phyloP scores from a whole-genome alignment of 2,329 filamentous ascomycete genomes.

The Fusarium sp. region DNA sequence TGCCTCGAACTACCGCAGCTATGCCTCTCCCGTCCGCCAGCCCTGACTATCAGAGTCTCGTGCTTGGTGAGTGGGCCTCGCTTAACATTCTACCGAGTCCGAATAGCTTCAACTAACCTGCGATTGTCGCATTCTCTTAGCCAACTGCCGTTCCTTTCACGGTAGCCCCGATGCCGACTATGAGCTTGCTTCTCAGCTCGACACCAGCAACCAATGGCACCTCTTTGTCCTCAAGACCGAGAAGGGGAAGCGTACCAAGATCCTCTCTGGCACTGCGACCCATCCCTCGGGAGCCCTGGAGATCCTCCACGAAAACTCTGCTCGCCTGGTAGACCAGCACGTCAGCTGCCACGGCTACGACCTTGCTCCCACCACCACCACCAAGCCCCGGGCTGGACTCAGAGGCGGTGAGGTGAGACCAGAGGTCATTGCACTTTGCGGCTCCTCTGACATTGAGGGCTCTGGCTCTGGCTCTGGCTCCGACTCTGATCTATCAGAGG shows the following conservation, averaged over 20 bases:
- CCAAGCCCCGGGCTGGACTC: too few species aligned
- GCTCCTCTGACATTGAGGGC: too few species aligned
- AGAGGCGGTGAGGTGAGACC: too few species aligned
- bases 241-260: conserved; percentile 40
- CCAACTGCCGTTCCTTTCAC: conserved; percentile 44
- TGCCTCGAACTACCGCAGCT: conserved; percentile 8
- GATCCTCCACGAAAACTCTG: conserved; percentile 53
- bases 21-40: not conserved
- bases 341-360: conserved; percentile 51
- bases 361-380: conserved; percentile 25
- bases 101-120: conserved; percentile 2
- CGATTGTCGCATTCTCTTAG: conserved; percentile 17
- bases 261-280: conserved; percentile 49
- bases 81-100: too few species aligned
- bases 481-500: too few species aligned
- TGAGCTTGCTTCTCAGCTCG: conserved; percentile 41
- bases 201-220: conserved; percentile 40
- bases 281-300: conserved; percentile 50
- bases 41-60: conserved; percentile 10
- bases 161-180: conserved; percentile 37
- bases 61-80: conserved; percentile 14
- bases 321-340: conserved; percentile 50
- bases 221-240: conserved; percentile 43
- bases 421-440: too few species aligned
- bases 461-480: too few species aligned